Evolutionary conservation across 192 early-diverging fungal species (phyloP).

Genomic region (Coemansia sp.): DNA sequence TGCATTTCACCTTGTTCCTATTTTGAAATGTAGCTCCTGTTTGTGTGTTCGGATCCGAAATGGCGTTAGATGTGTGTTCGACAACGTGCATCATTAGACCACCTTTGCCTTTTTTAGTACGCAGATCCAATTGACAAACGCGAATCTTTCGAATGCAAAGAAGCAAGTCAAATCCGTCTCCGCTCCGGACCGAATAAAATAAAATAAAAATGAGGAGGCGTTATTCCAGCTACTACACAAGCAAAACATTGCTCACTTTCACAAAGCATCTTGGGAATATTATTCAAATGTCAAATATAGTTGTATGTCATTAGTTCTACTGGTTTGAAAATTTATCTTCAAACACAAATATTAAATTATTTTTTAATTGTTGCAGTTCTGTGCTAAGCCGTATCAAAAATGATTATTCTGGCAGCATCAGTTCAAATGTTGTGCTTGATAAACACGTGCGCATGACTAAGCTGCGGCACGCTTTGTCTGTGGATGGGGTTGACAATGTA

Average conservation of each 20-base stretch:
- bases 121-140: neutral
- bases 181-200: neutral
- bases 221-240: neutral
- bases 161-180: neutral
- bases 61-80: neutral
- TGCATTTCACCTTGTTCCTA: neutral
- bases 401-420: neutral
- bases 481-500: conserved; percentile 47
- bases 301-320: neutral
- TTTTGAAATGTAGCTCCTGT: neutral
- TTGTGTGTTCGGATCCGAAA: neutral
- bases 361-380: neutral
- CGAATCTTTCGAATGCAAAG: neutral
- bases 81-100: neutral
- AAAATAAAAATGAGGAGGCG: neutral
- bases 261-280: neutral
- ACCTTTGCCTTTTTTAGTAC: neutral
- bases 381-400: neutral
- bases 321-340: neutral
- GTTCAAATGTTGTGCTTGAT: conserved; percentile 17
- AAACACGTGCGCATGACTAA: conserved; percentile 54
- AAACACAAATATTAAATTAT: neutral
- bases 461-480: conserved; percentile 47
- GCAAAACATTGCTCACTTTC: neutral
- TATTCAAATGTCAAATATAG: neutral